A percentile compares a stretch with the other conserved stretches of the same genome.
Conservation (phyloP, 163 green algal species). For the Volvox carteri region DNA sequence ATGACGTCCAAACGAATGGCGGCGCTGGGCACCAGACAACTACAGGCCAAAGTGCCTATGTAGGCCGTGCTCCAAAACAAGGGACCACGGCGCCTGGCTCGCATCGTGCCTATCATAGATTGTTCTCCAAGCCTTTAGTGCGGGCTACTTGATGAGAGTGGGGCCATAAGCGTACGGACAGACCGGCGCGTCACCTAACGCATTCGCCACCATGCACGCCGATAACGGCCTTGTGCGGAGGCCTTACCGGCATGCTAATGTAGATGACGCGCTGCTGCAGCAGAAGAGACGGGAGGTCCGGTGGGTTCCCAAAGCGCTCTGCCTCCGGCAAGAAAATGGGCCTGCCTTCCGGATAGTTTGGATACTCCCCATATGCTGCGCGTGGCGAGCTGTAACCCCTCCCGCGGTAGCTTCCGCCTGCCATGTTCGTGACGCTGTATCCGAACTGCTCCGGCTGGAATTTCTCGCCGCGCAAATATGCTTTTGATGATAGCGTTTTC, state of each 20-base stretch:
- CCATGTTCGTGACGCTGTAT: conserved; percentile 64
- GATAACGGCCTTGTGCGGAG: background rate
- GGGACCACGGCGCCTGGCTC: no score
- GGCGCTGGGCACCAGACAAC: no score
- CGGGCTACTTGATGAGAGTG: no score
- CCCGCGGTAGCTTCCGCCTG: conserved; percentile 23
- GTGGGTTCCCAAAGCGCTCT: conserved; percentile 74
- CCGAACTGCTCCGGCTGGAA: conserved; percentile 65
- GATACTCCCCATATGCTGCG: conserved; percentile 74
- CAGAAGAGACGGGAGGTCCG: conserved; percentile 75
- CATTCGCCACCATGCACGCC: background rate
- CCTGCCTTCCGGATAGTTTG: conserved; percentile 71
- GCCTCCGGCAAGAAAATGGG: conserved; percentile 78
- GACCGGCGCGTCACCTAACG: no score
- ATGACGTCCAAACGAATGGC: no score
- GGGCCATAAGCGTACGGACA: no score
- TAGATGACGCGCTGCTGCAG: conserved; percentile 80
- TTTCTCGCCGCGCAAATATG: conserved; percentile 70
- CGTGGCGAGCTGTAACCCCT: conserved; percentile 55
- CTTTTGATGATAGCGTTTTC: conserved; percentile 67
- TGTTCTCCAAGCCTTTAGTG: no score
- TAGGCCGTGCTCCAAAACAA: no score
- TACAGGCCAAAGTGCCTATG: no score
- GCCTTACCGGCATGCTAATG: conserved; percentile 75
- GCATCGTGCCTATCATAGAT: no score